These are phyloP conservation scores for Hericium rajendrae DNA, from an alignment of 768 basidiomycete species.

Conservation along the genomic window DNA sequence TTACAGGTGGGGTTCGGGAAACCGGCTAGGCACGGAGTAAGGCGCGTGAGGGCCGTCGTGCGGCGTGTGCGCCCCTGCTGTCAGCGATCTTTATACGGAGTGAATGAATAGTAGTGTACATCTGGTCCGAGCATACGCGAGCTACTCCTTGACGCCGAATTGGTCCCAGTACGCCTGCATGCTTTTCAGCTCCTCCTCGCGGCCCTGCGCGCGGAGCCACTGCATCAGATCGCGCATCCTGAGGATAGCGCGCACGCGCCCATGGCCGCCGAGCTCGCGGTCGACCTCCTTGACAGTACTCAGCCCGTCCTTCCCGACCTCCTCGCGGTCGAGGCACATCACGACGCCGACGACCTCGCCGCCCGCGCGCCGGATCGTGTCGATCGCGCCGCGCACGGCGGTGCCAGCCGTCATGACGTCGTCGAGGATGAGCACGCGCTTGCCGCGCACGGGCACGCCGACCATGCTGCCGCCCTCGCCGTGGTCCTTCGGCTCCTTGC, in stretches of 20 bases:
- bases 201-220: constrained; percentile 69
- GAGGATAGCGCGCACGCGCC: constrained; percentile 68
- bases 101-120: not conserved
- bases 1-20: constrained; percentile 46
- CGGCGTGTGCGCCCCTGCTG: too few relatives aligned
- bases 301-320: constrained; percentile 62
- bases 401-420: constrained; percentile 94
- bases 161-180: constrained; percentile 74
- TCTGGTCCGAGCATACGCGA: not conserved
- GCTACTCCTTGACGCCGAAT: constrained; percentile 51
- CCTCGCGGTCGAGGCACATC: constrained; percentile 79
- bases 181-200: constrained; percentile 47
- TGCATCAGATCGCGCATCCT: constrained; percentile 77
- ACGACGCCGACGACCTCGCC: constrained; percentile 86
- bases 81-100: constrained; percentile 1
- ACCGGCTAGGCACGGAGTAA: constrained; percentile 31
- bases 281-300: constrained; percentile 84
- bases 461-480: constrained; percentile 92
- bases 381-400: constrained; percentile 77
- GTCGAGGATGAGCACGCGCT: constrained; percentile 82
- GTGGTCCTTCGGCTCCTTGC: constrained; percentile 94
- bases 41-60: not conserved
- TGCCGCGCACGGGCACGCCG: constrained; percentile 73
- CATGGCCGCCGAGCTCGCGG: constrained; percentile 55
- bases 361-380: constrained; percentile 54